phyloP scores from a whole-genome alignment of 306 rosid genomes.

The Mimosa pudica region DNA sequence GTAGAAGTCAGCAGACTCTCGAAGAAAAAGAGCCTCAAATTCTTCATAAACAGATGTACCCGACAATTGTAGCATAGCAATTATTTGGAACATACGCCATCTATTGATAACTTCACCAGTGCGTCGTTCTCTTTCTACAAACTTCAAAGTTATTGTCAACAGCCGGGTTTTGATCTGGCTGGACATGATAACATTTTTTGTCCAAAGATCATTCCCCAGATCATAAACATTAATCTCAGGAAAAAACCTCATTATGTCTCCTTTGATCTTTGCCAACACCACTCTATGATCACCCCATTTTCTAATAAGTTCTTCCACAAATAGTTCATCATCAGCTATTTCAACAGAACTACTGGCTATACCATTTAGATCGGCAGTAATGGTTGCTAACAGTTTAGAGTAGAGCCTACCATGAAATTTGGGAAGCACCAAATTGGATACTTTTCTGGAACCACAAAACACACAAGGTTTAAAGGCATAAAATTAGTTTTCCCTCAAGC shows the following conservation, averaged over 20 bases:
- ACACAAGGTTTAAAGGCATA: constrained; percentile 28
- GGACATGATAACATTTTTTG: constrained; percentile 74
- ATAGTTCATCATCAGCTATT: constrained; percentile 81
- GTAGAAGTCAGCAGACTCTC: constrained; percentile 86
- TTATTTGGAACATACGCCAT: constrained; percentile 59
- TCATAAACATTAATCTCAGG: constrained; percentile 87
- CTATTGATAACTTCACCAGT: constrained; percentile 87
- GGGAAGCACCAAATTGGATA: constrained; percentile 97
- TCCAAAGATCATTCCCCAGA: constrained; percentile 92
- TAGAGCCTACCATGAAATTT: constrained; percentile 89
- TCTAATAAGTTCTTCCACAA: constrained; percentile 85
- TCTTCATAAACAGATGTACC: constrained; percentile 89
- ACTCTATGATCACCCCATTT: constrained; percentile 89
- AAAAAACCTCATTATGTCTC: constrained; percentile 92
- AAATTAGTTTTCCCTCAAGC: not conserved
- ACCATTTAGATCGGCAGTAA: constrained; percentile 81
- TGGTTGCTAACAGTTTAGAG: constrained; percentile 70
- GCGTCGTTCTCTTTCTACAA: constrained; percentile 66
- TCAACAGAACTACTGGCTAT: constrained; percentile 70
- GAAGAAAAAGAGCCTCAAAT: constrained; percentile 78
- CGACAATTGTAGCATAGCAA: constrained; percentile 79
- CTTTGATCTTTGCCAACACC: constrained; percentile 75
- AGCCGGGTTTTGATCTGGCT: constrained; percentile 78
- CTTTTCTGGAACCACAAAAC: constrained; percentile 65
- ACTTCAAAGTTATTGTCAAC: constrained; percentile 66